Evolutionary conservation across 768 basidiomycete species (phyloP), one percentile per base, ranked within the genome.

Genomic region (Amanita brunnescens): DNA sequence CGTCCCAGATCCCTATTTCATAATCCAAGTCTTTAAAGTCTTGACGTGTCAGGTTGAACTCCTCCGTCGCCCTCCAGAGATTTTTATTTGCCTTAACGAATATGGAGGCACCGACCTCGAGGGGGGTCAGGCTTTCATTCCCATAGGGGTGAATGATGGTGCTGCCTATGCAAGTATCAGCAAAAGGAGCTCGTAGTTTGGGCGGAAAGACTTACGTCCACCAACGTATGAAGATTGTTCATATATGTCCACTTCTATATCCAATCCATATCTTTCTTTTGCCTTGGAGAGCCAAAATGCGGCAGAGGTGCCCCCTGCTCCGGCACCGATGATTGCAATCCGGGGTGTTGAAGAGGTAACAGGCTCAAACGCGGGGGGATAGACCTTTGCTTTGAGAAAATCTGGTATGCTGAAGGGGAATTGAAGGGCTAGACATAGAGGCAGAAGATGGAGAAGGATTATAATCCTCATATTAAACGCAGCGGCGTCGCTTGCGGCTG

Each of bases 251-350:
- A 96, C 74, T 47, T 87, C 81, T 2, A 90, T 73, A 51, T 86
- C 74, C 30, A 90, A 57, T 2, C 78, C 81, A 52, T 75, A 82
- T 21, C 86, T 72, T 56, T 87, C 75, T 58, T 84, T 83, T 23
- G 85, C 87, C 62, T 85, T 86, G 16, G 79, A 76, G 48, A 94
- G 82, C 84, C 91, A 88, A 61, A 80, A 88, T 2, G 82, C 91
- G 18, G 91, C 87, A 21, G 89, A 86, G 13, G 79, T 80, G 7
- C 93, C 93, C 8, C 75, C 90, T 12, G 93, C 91, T 23, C 93
- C 93, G 0, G 93, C 92, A 14, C 93, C 93, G 49, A 96, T 79
- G 60, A 96, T 82, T 6, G 92, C 93, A 58, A 96, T 75, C 42
- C 83, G 69, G 40, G 82, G 78, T 0, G 71, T 59, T 14, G 55